Base-by-base conservation (phyloP, 805 yeast species). In the Saccharomycopsis amapae region DNA sequence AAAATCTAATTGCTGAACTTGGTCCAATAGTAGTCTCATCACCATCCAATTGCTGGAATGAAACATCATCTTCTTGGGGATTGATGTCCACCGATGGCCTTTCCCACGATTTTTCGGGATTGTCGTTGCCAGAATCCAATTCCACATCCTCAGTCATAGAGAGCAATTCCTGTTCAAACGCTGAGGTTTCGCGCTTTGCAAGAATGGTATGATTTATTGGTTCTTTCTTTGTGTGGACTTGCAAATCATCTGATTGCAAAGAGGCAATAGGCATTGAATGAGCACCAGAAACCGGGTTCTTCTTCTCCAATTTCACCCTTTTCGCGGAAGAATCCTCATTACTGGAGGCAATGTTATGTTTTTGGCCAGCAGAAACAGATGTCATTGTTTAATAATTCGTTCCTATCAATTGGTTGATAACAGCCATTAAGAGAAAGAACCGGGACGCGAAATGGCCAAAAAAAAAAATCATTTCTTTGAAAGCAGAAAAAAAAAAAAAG, bases 41-140 rank as follows among this genome's bases (percentile, higher is more conserved):
- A 1, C 95, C 96, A 62, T 93, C 98, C 56, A 93, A 68, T 58
- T 93, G 98, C 62, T 93, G 97, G 61, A 89, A 89, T 1, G 74
- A 70, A 23, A 84, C 70, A 56, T 82, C 88, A 33, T 61, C 58
- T 1, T 61, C 60, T 1, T 57, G 55, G 2, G 81, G 72, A 44
- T 73, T 66, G 52, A 81, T 78, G 35, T 66, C 67, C 1, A 44
- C 34, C 2, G 82, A 76, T 4, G 93, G 84, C 52, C 90, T 72
- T 50, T 74, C 70, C 75, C 78, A 76, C 4, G 56, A 53, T 41
- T 66, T 71, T 40, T 59, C 58, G 36, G 57, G 58, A 6, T 39
- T 31, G 34, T 17, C 19, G 26, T 31, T 25, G 54, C 32, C 46
- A 59, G 26, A 42, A 45, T 23, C 12, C 53, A 52, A 52, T 26